phyloP scores from a whole-genome alignment of 2,329 filamentous ascomycete species.

The Penicillium freii region DNA sequence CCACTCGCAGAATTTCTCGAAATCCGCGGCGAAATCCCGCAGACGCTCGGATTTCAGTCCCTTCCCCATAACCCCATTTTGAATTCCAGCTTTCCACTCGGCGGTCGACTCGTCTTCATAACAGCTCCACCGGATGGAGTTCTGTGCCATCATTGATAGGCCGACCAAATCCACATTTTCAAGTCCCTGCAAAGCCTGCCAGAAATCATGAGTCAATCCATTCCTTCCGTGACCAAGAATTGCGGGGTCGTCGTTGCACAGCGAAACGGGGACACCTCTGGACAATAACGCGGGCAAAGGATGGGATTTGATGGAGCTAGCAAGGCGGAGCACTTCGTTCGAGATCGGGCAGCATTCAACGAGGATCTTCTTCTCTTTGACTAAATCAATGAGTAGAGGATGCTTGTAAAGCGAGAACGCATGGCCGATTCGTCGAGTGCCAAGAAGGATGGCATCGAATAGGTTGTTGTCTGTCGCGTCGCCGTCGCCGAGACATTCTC shows the following conservation, averaged over 20 bases:
- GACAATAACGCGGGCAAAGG: slow-evolving; percentile 80
- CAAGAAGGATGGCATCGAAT: slow-evolving; percentile 83
- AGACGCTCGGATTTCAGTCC: slow-evolving; percentile 70
- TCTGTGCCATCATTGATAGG: slow-evolving; percentile 83
- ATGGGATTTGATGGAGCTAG: slow-evolving; percentile 72
- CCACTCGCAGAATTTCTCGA: slow-evolving; percentile 91
- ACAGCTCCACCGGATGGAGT: slow-evolving; percentile 84
- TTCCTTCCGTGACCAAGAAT: slow-evolving; percentile 80
- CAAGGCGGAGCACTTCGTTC: slow-evolving; percentile 81
- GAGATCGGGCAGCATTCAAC: slow-evolving; percentile 89
- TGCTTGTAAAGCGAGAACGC: slow-evolving; percentile 88
- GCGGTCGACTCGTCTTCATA: slow-evolving; percentile 74
- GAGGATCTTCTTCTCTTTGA: slow-evolving; percentile 83
- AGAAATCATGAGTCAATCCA: slow-evolving; percentile 89
- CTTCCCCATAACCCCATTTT: slow-evolving; percentile 68
- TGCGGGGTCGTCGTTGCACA: slow-evolving; percentile 89
- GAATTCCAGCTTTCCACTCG: slow-evolving; percentile 71
- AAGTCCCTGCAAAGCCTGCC: slow-evolving; percentile 88
- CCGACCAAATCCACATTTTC: slow-evolving; percentile 87
- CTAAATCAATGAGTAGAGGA: slow-evolving; percentile 80
- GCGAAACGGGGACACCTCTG: slow-evolving; percentile 75
- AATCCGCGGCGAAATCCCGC: slow-evolving; percentile 74
- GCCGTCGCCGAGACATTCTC: slow-evolving; percentile 79
- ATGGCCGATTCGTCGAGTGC: slow-evolving; percentile 85
- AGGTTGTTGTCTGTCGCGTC: slow-evolving; percentile 77